Evolutionary conservation across 257 asterid species (phyloP).

Genomic region (Ilex asprella): DNA sequence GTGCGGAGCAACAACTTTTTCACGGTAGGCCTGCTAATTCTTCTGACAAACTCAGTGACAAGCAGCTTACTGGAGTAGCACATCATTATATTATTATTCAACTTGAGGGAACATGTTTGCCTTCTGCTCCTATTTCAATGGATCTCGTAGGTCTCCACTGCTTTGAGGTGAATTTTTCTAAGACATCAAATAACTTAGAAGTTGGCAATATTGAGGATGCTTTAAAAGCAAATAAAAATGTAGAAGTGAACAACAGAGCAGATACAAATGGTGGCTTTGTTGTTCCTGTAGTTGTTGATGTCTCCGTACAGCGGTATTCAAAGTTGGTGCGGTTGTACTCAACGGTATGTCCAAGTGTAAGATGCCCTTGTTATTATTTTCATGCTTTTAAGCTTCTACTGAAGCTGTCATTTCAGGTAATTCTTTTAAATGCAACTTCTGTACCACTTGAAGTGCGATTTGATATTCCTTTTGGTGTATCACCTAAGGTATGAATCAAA

Average conservation of each 20-base stretch:
- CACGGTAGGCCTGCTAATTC: conserved; percentile 55
- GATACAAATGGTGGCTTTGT: conserved; percentile 54
- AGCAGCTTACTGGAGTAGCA: conserved; percentile 55
- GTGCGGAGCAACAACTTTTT: conserved; percentile 62
- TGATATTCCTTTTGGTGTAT: conserved; percentile 90
- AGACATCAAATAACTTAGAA: conserved; percentile 49
- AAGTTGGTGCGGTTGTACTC: conserved; percentile 83
- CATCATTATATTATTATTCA: conserved; percentile 75
- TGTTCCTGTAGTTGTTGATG: conserved; percentile 92
- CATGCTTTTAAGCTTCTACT: conserved; percentile 15
- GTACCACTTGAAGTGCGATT: conserved; percentile 82
- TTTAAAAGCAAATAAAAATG: conserved; percentile 30
- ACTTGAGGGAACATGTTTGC: conserved; percentile 74
- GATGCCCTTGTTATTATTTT: conserved; percentile 6
- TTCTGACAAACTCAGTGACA: conserved; percentile 57
- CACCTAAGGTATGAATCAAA: conserved; percentile 68
- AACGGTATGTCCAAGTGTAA: conserved; percentile 49
- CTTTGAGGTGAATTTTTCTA: conserved; percentile 84
- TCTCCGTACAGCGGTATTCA: conserved; percentile 72
- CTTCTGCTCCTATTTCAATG: conserved; percentile 86
- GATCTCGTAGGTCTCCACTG: conserved; percentile 93
- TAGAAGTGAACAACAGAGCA: conserved; percentile 32
- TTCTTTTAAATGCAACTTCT: conserved; percentile 70
- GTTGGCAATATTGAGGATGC: conserved; percentile 28
- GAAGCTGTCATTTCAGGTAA: conserved; percentile 59